Conservation (phyloP, 257 asterid genomes). For the Buddleja alternifolia region DNA sequence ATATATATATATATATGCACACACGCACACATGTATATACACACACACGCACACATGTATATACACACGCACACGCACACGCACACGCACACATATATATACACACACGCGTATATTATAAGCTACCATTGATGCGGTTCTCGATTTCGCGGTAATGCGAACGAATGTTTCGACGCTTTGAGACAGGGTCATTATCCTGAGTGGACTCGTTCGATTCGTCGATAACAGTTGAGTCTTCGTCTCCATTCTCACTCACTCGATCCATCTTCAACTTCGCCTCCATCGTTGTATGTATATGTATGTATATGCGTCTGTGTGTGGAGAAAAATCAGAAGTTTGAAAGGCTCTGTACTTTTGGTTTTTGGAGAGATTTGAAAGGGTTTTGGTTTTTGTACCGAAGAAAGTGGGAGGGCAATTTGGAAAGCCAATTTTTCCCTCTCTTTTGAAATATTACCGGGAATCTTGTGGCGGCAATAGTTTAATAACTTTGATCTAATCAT, state of each 20-base stretch:
- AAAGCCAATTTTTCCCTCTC: conserved; percentile 1
- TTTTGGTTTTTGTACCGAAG: not conserved
- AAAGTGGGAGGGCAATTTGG: not conserved
- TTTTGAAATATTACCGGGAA: conserved; percentile 13
- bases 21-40: too few species aligned
- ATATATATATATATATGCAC: too few species aligned
- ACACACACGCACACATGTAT: too few species aligned
- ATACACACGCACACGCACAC: too few species aligned
- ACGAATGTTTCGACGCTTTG: conserved; percentile 26
- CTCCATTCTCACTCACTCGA: not conserved
- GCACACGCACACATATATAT: too few species aligned
- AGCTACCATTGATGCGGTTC: conserved; percentile 34
- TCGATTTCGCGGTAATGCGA: conserved; percentile 32
- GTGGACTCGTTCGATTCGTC: not conserved
- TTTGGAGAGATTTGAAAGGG: not conserved
- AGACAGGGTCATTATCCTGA: not conserved
- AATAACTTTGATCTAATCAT: too few species aligned
- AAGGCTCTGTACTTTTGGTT: too few species aligned
- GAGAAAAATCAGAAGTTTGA: not conserved
- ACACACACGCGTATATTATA: too few species aligned
- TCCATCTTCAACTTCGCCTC: conserved; percentile 18
- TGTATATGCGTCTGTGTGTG: not conserved
- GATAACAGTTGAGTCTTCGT: not conserved
- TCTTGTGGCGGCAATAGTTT: not conserved
- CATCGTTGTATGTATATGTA: not conserved